phyloP scores from a whole-genome alignment of 2,329 filamentous ascomycete genomes.

The Reticulascus tulasneorum region DNA sequence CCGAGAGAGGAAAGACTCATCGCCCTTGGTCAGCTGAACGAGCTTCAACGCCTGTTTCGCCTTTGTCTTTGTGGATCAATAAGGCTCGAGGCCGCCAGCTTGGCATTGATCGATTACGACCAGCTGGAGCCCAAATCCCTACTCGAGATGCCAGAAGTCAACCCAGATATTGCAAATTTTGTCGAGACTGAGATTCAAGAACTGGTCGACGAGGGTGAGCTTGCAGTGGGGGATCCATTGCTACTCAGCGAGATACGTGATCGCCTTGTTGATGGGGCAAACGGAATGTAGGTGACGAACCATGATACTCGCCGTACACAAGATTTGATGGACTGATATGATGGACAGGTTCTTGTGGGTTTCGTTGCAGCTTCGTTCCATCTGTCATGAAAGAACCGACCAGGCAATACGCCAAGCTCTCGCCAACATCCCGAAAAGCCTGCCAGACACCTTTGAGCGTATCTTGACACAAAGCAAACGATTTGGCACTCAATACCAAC shows the following conservation, averaged over 20 bases:
- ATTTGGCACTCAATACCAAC: conserved; percentile 20
- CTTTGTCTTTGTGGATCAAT: too few relatives aligned
- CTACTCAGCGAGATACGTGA: conserved; percentile 18
- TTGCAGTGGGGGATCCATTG: conserved; percentile 13
- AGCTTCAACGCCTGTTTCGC: too few relatives aligned
- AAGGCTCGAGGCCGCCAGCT: too few relatives aligned
- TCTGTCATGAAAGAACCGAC: conserved; percentile 31
- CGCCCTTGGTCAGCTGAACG: too few relatives aligned
- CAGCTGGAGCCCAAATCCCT: too few relatives aligned
- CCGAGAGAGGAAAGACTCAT: too few relatives aligned
- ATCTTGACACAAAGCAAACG: conserved; percentile 22
- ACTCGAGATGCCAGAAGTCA: too few relatives aligned
- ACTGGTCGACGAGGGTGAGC: background rate
- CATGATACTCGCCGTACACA: too few relatives aligned
- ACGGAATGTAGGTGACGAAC: too few relatives aligned
- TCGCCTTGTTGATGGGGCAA: conserved; percentile 16
- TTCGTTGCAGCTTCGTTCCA: conserved; percentile 22
- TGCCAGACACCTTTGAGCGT: conserved; percentile 25
- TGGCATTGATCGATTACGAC: too few relatives aligned
- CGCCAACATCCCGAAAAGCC: conserved; percentile 21
- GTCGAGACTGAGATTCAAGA: conserved; percentile 13
- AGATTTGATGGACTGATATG: too few relatives aligned
- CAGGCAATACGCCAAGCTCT: conserved; percentile 28
- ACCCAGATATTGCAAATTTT: conserved; percentile 20
- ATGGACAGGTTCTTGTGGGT: conserved; percentile 31